These are phyloP conservation scores for Trifolium dubium DNA, from an alignment of 306 rosid genomes.

Conservation along the genomic window DNA sequence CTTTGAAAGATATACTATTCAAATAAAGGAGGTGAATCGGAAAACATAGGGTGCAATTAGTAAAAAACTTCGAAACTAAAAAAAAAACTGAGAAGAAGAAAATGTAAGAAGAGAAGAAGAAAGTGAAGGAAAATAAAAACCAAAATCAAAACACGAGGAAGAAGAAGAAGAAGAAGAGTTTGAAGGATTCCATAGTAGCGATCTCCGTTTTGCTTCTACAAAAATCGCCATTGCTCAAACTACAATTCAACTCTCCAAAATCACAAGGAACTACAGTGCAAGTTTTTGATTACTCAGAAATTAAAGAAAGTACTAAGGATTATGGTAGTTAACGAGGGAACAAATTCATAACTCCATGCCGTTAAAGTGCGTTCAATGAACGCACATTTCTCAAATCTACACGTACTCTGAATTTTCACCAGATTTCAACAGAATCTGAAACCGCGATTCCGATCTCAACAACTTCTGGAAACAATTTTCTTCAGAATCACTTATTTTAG, in stretches of 20 bases:
- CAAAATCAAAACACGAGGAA: too few relatives aligned
- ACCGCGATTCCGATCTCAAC: constrained; percentile 36
- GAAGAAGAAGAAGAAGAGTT: constrained; percentile 12
- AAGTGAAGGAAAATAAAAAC: background rate
- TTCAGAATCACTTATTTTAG: constrained; percentile 9
- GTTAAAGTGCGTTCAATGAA: constrained; percentile 42
- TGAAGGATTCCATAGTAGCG: background rate
- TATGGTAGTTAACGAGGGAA: constrained; percentile 23
- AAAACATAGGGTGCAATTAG: background rate
- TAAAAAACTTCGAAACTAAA: background rate
- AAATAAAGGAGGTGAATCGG: too few relatives aligned
- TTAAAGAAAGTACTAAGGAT: constrained; percentile 13
- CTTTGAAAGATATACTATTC: too few relatives aligned
- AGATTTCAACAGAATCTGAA: constrained; percentile 39
- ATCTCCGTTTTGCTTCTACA: constrained; percentile 28
- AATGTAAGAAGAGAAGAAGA: background rate
- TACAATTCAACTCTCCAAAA: constrained; percentile 10
- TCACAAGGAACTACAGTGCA: background rate
- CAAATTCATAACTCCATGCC: background rate
- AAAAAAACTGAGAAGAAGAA: background rate
- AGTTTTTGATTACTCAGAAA: constrained; percentile 38
- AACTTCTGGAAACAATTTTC: constrained; percentile 29
- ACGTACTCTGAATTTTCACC: constrained; percentile 13
- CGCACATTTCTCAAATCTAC: constrained; percentile 43
- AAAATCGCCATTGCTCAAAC: background rate